Evolutionary conservation across 345 rosid genomes (phyloP).

Genomic region (Eucalyptus grandis): DNA sequence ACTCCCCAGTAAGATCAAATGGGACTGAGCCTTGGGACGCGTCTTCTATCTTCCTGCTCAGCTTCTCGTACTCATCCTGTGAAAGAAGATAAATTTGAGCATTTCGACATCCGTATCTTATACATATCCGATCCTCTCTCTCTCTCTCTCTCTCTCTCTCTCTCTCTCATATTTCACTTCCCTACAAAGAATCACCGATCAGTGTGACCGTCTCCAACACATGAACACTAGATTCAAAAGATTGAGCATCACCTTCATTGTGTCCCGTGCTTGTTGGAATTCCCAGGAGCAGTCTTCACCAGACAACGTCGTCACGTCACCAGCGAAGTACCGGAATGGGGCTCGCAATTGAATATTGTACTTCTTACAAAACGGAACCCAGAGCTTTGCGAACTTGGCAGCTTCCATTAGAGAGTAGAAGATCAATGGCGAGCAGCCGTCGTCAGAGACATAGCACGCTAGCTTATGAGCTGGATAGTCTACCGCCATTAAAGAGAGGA

Average conservation of each 20-base stretch:
- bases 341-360: constrained; percentile 43
- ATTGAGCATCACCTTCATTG: constrained; percentile 26
- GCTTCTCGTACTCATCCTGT: constrained; percentile 40
- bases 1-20: constrained; percentile 12
- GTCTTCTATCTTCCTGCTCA: constrained; percentile 21
- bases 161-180: not conserved
- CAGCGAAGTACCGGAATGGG: constrained; percentile 55
- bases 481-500: constrained; percentile 38
- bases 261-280: constrained; percentile 32
- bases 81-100: not conserved
- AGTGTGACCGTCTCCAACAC: not conserved
- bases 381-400: constrained; percentile 43
- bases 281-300: not conserved
- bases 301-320: not conserved
- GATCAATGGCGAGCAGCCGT: constrained; percentile 48
- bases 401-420: constrained; percentile 54
- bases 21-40: constrained; percentile 4
- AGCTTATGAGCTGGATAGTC: constrained; percentile 48
- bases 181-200: not conserved
- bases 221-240: not conserved
- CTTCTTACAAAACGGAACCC: constrained; percentile 73
- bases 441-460: constrained; percentile 48
- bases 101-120: not conserved
- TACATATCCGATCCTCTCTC: not conserved
- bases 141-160: not conserved